Conservation (phyloP, 192 early-diverging fungal genomes). For the Umbelopsis isabellina region DNA sequence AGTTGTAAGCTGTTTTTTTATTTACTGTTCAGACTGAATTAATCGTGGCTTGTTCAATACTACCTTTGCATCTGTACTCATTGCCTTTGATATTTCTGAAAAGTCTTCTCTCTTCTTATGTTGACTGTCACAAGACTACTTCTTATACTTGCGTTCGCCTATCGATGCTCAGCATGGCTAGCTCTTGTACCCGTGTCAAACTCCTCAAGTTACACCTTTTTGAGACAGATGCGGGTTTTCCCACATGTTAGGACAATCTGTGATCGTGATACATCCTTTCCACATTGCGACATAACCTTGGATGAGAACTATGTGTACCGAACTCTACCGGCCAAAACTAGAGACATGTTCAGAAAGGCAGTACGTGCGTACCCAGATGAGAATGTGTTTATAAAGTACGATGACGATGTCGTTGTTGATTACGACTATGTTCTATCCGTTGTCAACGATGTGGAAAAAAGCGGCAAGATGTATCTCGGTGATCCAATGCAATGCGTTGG, state of each 20-base stretch:
- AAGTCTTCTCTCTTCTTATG: neutral
- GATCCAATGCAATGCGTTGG: neutral
- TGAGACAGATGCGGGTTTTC: neutral
- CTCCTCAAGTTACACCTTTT: neutral
- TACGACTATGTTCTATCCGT: neutral
- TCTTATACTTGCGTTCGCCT: neutral
- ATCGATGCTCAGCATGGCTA: neutral
- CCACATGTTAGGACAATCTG: neutral
- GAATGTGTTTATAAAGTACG: constrained; percentile 2
- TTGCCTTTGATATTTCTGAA: neutral
- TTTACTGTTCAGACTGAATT: too few species aligned
- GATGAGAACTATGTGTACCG: neutral
- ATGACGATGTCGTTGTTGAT: constrained; percentile 13
- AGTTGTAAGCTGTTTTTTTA: too few species aligned
- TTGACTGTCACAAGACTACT: neutral
- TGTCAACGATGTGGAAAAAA: neutral
- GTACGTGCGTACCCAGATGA: neutral
- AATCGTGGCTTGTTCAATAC: too few species aligned
- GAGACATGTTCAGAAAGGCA: constrained; percentile 3
- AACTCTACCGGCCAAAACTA: neutral
- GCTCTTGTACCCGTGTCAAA: neutral
- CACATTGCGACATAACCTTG: constrained; percentile 4
- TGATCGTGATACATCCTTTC: constrained; percentile 1
- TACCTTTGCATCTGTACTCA: neutral
- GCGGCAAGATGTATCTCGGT: constrained; percentile 5